phyloP scores from a whole-genome alignment of 177 flowering plant species.

The Vitis hybrid region DNA sequence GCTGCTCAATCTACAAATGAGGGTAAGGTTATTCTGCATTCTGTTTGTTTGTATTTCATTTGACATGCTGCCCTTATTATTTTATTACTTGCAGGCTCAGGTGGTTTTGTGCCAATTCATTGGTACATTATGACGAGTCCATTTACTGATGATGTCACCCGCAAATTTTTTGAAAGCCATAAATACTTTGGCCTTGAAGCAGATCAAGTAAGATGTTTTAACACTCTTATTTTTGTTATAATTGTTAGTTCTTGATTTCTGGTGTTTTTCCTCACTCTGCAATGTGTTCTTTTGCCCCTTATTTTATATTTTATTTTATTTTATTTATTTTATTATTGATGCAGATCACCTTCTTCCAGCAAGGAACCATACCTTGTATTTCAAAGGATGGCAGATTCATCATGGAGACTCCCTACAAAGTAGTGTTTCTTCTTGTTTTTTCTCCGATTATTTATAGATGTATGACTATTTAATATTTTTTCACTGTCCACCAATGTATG shows the following conservation, averaged over 20 bases:
- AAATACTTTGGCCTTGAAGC: constrained; percentile 92
- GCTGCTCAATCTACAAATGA: constrained; percentile 74
- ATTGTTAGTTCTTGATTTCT: constrained; percentile 2
- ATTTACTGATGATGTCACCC: constrained; percentile 88
- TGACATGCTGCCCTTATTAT: constrained; percentile 12
- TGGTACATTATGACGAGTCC: constrained; percentile 99
- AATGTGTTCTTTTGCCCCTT: neutral
- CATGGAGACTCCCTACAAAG: constrained; percentile 91
- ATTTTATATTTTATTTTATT: too few relatives aligned
- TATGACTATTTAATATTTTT: neutral
- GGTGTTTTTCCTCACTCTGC: constrained; percentile 9
- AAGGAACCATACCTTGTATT: constrained; percentile 93
- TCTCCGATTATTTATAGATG: neutral
- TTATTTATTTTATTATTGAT: neutral
- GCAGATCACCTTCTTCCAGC: constrained; percentile 94
- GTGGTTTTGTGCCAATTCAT: constrained; percentile 58
- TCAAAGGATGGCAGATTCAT: constrained; percentile 90
- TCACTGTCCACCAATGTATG: too few relatives aligned
- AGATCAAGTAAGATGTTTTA: constrained; percentile 62
- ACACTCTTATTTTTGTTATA: constrained; percentile 3
- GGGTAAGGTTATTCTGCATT: constrained; percentile 39
- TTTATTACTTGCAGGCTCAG: constrained; percentile 43
- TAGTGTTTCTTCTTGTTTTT: constrained; percentile 28
- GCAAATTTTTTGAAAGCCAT: constrained; percentile 81
- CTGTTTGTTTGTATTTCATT: neutral